phyloP scores from a whole-genome alignment of 2,329 filamentous ascomycete species.

The Arthroderma sp. region DNA sequence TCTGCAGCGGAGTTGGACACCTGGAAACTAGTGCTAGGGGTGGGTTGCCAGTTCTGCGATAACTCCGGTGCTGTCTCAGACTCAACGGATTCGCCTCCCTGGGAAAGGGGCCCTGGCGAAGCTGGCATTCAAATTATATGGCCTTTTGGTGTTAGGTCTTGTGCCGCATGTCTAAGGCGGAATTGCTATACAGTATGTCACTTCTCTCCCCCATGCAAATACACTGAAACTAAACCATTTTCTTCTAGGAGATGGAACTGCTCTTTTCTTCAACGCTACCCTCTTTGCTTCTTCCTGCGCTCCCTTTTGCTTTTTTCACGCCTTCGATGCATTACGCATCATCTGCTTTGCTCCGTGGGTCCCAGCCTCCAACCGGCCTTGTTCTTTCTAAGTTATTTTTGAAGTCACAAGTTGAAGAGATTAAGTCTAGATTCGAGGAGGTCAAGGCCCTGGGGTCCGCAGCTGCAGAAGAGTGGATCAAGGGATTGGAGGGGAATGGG shows the following conservation, averaged over 20 bases:
- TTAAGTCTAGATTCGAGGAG: slow-evolving; percentile 49
- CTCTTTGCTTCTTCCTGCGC: slow-evolving; percentile 50
- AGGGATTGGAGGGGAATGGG: slow-evolving; percentile 55
- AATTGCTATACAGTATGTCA: slow-evolving; percentile 51
- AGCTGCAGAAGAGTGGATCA: slow-evolving; percentile 63
- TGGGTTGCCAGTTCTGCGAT: slow-evolving; percentile 55
- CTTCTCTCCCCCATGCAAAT: neutral
- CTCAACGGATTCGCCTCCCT: slow-evolving; percentile 29
- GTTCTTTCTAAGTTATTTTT: slow-evolving; percentile 55
- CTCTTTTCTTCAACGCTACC: slow-evolving; percentile 48
- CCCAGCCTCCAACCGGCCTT: slow-evolving; percentile 32
- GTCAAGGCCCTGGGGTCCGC: slow-evolving; percentile 55
- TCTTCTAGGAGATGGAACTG: slow-evolving; percentile 53
- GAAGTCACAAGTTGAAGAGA: slow-evolving; percentile 46
- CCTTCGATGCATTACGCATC: slow-evolving; percentile 48
- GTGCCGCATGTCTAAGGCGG: slow-evolving; percentile 50
- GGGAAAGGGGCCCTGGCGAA: slow-evolving; percentile 49
- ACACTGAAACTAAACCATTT: slow-evolving; percentile 12
- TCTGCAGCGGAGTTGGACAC: slow-evolving; percentile 58
- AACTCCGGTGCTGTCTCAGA: slow-evolving; percentile 20
- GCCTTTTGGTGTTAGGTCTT: slow-evolving; percentile 55
- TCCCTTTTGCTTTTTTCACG: slow-evolving; percentile 56
- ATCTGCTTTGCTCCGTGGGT: slow-evolving; percentile 39
- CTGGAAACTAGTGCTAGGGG: slow-evolving; percentile 56
- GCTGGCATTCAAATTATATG: slow-evolving; percentile 53